Evolutionary conservation across 1,284 basidiomycete genomes (phyloP).

Genomic region (Lentinus polychrous): DNA sequence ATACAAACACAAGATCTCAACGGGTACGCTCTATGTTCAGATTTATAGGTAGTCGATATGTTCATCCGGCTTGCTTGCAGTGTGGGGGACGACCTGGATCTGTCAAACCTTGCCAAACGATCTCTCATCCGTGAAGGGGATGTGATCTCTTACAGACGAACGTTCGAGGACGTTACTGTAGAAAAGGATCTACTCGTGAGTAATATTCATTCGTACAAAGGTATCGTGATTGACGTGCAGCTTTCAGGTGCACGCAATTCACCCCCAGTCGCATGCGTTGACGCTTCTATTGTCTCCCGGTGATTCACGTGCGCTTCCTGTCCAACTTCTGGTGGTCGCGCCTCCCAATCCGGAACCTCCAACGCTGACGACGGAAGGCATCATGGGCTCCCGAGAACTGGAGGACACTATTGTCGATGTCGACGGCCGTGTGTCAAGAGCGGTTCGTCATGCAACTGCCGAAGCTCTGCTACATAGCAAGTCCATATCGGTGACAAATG

Average conservation of each 20-base stretch:
- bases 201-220: background rate
- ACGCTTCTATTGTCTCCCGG: constrained; percentile 37
- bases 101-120: constrained; percentile 36
- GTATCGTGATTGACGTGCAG: background rate
- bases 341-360: constrained; percentile 23
- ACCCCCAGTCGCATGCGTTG: constrained; percentile 33
- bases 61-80: constrained; percentile 6
- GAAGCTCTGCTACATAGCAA: background rate
- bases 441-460: constrained; percentile 17
- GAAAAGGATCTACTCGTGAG: constrained; percentile 51
- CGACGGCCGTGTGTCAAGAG: constrained; percentile 39
- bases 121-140: constrained; percentile 43
- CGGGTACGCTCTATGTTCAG: background rate
- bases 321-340: constrained; percentile 27
- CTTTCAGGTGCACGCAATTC: constrained; percentile 36
- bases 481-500: background rate
- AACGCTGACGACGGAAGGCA: constrained; percentile 27
- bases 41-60: background rate
- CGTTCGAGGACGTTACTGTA: constrained; percentile 34
- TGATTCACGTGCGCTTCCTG: constrained; percentile 29
- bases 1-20: background rate
- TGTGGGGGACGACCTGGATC: constrained; percentile 28
- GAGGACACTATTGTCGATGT: constrained; percentile 44
- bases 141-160: constrained; percentile 42
- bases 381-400: constrained; percentile 39